phyloP scores from a whole-genome alignment of 2,329 filamentous ascomycete genomes.

The Phaeophleospora eucalypticola region DNA sequence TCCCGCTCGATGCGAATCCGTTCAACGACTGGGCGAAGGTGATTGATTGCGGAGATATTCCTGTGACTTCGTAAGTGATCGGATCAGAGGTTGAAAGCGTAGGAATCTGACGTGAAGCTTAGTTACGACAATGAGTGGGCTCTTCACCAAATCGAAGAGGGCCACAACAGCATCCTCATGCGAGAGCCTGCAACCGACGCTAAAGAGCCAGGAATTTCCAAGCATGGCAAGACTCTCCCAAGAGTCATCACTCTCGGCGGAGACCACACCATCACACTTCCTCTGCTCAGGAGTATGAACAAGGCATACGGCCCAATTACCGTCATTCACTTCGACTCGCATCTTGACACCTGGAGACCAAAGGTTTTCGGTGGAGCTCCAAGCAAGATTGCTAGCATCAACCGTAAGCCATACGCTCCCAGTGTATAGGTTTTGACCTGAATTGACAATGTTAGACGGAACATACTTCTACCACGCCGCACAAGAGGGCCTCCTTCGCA shows the following conservation, averaged over 20 bases:
- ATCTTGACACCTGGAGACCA: slow-evolving; percentile 64
- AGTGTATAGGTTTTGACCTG: too few species aligned
- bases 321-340: slow-evolving; percentile 61
- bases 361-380: slow-evolving; percentile 84
- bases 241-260: slow-evolving; percentile 70
- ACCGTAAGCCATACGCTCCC: slow-evolving; percentile 39
- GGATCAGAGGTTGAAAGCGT: neutral
- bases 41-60: slow-evolving; percentile 76
- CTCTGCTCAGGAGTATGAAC: slow-evolving; percentile 54
- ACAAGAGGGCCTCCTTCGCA: slow-evolving; percentile 71
- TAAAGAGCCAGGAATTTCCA: slow-evolving; percentile 62
- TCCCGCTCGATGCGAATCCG: slow-evolving; percentile 72
- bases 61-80: slow-evolving; percentile 68
- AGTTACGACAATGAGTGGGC: slow-evolving; percentile 81
- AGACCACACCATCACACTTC: slow-evolving; percentile 60
- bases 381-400: slow-evolving; percentile 70
- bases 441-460: too few species aligned
- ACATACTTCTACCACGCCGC: slow-evolving; percentile 85
- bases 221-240: slow-evolving; percentile 70
- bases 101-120: neutral
- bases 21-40: slow-evolving; percentile 79
- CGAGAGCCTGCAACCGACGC: slow-evolving; percentile 67
- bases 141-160: slow-evolving; percentile 79
- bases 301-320: slow-evolving; percentile 65
- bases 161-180: slow-evolving; percentile 71